Conservation (phyloP, 2,329 filamentous ascomycete species). For the Trichoderma cornu-damae region DNA sequence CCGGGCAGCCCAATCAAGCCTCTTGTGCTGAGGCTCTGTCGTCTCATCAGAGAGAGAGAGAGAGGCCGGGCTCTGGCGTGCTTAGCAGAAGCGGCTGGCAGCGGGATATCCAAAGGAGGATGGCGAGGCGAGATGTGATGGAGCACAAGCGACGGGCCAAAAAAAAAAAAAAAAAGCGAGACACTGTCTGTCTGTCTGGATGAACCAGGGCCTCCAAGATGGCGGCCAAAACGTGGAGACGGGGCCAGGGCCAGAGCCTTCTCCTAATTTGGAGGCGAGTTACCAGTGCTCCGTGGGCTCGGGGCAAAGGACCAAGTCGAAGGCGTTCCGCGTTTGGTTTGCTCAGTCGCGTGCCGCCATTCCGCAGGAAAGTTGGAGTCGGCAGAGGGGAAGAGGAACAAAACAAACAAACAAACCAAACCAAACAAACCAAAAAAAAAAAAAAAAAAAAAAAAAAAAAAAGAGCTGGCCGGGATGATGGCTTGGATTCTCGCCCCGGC, state of each 20-base stretch:
- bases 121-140: constrained; percentile 10
- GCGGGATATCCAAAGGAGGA: neutral
- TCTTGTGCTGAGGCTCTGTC: neutral
- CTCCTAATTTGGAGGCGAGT: constrained; percentile 12
- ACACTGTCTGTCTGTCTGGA: constrained; percentile 4
- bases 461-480: too few species aligned
- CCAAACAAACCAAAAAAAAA: too few species aligned
- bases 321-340: constrained; percentile 4
- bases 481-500: too few species aligned
- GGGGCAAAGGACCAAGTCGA: constrained; percentile 9
- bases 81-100: constrained; percentile 3
- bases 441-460: neutral
- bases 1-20: constrained; percentile 4
- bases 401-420: neutral
- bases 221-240: constrained; percentile 14
- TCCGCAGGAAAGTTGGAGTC: constrained; percentile 14
- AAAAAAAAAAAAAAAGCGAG: neutral
- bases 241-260: constrained; percentile 3
- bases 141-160: constrained; percentile 3
- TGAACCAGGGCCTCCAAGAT: constrained; percentile 5
- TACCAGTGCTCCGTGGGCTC: neutral
- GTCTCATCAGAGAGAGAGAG: neutral
- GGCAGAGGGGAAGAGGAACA: neutral
- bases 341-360: constrained; percentile 19
- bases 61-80: neutral